Base-by-base conservation (phyloP, 2,329 filamentous ascomycete genomes). In the Arachnomyces sp. region DNA sequence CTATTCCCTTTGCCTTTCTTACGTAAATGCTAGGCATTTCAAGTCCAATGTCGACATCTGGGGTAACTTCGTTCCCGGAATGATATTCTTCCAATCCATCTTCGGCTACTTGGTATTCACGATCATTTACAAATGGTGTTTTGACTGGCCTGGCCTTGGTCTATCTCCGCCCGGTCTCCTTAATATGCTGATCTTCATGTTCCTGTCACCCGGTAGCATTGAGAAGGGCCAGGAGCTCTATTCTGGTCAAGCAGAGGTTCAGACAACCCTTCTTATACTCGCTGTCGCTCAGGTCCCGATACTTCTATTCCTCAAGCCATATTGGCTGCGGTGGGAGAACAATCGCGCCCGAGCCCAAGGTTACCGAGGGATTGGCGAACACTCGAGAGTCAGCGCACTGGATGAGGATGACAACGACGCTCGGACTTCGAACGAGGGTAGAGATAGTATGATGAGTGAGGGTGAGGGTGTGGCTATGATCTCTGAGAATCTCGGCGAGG, bases 141-240 rank as follows among this genome's bases (percentile, higher is more conserved):
- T 95, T 29, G 82, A 98, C 63, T 98, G 92, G 92, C 68, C 69
- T 35, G 78, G 73, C 8, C 74, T 73, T 31, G 79, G 73, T 31
- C 61, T 74, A 51, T 74, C 78, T 46, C 86, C 93, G 1, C 92
- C 93, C 2, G 87, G 88, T 55, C 73, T 98, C 44, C 71, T 98
- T 47, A 98, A 98, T 75, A 96, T 96, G 90, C 74, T 98, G 57
- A 98, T 98, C 57, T 95, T 95, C 76, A 98, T 98, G 93, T 98
- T 98, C 72, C 69, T 98, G 52, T 80, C 82, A 48, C 92, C 92
- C 3, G 88, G 88, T 38, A 84, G 65, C 0, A 68, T 84, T 17
- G 57, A 63, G 18, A 77, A 86, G 45, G n/a, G n/a, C n/a, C n/a
- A n/a, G 21, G 74, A 74, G 37, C 73, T 98, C 4, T 98, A 95